phyloP scores from a whole-genome alignment of 805 yeast genomes.

The Ogataea degrootiae region DNA sequence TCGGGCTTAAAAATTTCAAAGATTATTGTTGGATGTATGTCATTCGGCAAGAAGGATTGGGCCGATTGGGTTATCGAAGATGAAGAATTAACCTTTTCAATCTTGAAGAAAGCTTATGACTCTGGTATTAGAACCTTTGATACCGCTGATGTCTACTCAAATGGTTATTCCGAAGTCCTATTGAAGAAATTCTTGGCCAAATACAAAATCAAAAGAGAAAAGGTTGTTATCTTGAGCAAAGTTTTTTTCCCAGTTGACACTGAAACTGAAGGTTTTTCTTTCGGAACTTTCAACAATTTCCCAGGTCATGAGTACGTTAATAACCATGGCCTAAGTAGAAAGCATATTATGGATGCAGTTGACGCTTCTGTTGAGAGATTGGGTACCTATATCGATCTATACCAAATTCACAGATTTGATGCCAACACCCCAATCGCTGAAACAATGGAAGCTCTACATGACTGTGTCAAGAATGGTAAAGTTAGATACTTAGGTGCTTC shows the following conservation, averaged over 20 bases:
- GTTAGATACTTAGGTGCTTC: constrained; percentile 58
- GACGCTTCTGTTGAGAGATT: constrained; percentile 37
- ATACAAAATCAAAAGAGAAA: constrained; percentile 47
- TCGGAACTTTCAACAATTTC: constrained; percentile 40
- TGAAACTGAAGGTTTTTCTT: constrained; percentile 3
- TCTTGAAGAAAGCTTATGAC: constrained; percentile 43
- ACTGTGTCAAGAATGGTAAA: constrained; percentile 41
- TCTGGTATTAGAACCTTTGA: constrained; percentile 44
- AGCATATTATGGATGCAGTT: constrained; percentile 12
- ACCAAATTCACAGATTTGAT: constrained; percentile 53
- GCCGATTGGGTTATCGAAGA: constrained; percentile 41
- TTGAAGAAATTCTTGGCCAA: constrained; percentile 48
- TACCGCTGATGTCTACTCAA: constrained; percentile 45
- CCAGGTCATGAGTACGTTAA: constrained; percentile 23
- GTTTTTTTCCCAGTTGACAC: constrained; percentile 28
- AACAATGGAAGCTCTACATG: constrained; percentile 50
- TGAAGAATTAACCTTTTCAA: constrained; percentile 38
- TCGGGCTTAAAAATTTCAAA: constrained; percentile 43
- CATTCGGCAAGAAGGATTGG: constrained; percentile 41
- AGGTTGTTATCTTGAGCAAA: constrained; percentile 52
- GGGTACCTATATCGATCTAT: constrained; percentile 47
- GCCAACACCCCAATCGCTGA: constrained; percentile 41
- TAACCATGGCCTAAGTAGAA: constrained; percentile 7
- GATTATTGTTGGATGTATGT: constrained; percentile 50
- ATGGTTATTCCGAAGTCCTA: constrained; percentile 42